These are phyloP conservation scores for Panus rudis DNA, from an alignment of 768 basidiomycete genomes.

Conservation along the genomic window DNA sequence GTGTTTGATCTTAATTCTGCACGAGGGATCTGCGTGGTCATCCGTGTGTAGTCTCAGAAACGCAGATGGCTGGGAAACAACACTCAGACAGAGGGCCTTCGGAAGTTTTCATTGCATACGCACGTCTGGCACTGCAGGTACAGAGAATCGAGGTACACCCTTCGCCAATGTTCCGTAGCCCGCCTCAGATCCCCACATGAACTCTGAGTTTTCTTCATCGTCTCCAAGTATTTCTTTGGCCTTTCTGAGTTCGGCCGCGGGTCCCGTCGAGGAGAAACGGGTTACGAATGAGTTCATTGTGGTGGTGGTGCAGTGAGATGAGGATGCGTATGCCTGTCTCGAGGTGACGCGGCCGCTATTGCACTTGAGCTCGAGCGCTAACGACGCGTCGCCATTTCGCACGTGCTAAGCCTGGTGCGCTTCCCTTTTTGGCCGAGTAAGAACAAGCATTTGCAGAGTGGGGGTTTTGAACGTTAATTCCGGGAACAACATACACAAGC, in stretches of 20 bases:
- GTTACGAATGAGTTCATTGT: conserved; percentile 70
- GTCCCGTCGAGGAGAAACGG: conserved; percentile 54
- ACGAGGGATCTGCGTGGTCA: conserved; percentile 88
- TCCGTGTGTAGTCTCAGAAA: conserved; percentile 94
- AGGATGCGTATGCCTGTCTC: background rate
- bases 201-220: conserved; percentile 57
- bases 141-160: conserved; percentile 63
- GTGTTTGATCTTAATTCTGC: conserved; percentile 97
- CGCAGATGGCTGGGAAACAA: conserved; percentile 61
- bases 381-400: conserved; percentile 1
- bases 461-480: no score
- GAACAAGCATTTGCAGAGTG: no score
- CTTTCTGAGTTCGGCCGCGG: conserved; percentile 41
- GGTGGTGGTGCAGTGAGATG: conserved; percentile 5
- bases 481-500: no score
- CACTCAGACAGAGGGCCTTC: background rate
- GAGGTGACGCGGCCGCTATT: conserved; percentile 1
- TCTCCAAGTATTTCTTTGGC: conserved; percentile 44
- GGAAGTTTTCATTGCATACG: conserved; percentile 23
- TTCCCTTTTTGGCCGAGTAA: no score
- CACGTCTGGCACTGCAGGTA: conserved; percentile 75
- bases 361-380: no score
- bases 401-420: no score
- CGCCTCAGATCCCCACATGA: conserved; percentile 79
- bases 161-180: conserved; percentile 71